These are phyloP conservation scores for Bertia moriformis DNA, from an alignment of 2,329 filamentous ascomycete genomes.

Conservation along the genomic window DNA sequence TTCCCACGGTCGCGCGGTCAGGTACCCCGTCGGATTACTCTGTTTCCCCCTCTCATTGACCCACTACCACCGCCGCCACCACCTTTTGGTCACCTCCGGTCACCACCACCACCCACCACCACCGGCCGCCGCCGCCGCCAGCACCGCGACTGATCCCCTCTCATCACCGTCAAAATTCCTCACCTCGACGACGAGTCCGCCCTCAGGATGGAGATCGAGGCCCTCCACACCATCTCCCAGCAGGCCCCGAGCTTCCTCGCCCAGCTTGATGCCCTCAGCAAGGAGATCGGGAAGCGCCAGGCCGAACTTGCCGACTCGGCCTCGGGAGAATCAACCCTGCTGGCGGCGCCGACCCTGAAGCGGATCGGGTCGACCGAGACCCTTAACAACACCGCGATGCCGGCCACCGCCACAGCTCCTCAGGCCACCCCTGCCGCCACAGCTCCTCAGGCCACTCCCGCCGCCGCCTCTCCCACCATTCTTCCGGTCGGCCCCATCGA, in stretches of 20 bases:
- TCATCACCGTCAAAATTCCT: not conserved
- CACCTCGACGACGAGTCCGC: not conserved
- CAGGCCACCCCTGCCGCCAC: slow-evolving; percentile 1
- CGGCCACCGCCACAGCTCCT: slow-evolving; percentile 5
- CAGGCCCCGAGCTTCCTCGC: slow-evolving; percentile 46
- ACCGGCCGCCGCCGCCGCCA: not conserved
- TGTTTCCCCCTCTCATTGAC: no score
- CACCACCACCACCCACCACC: no score
- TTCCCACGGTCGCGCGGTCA: no score
- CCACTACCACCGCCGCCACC: not conserved
- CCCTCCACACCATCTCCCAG: slow-evolving; percentile 34
- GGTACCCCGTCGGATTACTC: no score
- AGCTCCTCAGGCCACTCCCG: slow-evolving; percentile 2
- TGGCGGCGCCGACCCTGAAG: slow-evolving; percentile 23
- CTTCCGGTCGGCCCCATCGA: not conserved
- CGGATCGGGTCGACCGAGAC: slow-evolving; percentile 39
- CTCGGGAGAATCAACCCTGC: no score
- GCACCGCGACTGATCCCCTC: not conserved
- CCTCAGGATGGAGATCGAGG: slow-evolving; percentile 25
- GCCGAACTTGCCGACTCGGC: slow-evolving; percentile 29
- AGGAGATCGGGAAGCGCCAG: slow-evolving; percentile 47
- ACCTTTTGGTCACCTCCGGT: not conserved
- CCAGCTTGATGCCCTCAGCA: slow-evolving; percentile 42
- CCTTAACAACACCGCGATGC: slow-evolving; percentile 15
- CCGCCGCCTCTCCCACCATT: not conserved